A percentile compares a stretch with the other conserved stretches of the same genome.
phyloP scores from a whole-genome alignment of 331 rosid genomes.

The Telfairia occidentalis region DNA sequence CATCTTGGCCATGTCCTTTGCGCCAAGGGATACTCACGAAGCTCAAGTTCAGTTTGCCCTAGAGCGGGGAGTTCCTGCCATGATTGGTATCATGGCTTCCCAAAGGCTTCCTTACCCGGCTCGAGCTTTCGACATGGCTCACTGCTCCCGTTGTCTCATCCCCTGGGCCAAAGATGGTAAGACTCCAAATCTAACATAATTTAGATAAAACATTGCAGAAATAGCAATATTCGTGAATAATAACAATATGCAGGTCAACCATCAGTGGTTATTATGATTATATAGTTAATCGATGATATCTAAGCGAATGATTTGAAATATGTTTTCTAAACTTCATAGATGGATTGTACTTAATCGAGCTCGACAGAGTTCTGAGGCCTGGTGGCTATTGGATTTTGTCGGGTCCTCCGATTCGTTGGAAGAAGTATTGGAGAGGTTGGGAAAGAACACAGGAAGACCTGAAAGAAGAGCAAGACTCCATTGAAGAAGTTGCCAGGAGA shows the following conservation, averaged over 20 bases:
- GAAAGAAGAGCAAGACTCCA: slow-evolving; percentile 73
- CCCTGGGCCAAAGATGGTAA: slow-evolving; percentile 66
- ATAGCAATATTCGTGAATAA: too few species aligned
- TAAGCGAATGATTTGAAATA: background rate
- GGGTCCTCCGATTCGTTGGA: slow-evolving; percentile 91
- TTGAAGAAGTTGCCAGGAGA: slow-evolving; percentile 55
- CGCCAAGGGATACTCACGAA: slow-evolving; percentile 95
- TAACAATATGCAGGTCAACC: too few species aligned
- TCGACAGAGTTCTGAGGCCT: slow-evolving; percentile 83
- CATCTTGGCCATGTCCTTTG: slow-evolving; percentile 85
- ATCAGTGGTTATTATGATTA: background rate
- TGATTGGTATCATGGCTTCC: slow-evolving; percentile 87
- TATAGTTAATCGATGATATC: too few species aligned
- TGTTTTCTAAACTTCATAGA: background rate
- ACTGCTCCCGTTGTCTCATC: slow-evolving; percentile 91
- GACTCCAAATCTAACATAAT: background rate
- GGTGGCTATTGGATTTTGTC: slow-evolving; percentile 98
- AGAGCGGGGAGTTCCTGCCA: slow-evolving; percentile 97
- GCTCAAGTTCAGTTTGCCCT: slow-evolving; percentile 93
- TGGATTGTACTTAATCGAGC: slow-evolving; percentile 61
- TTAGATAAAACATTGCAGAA: too few species aligned
- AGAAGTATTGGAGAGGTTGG: slow-evolving; percentile 89
- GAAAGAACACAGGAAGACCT: slow-evolving; percentile 80
- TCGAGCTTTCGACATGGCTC: slow-evolving; percentile 96
- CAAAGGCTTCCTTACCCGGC: slow-evolving; percentile 88